Evolutionary conservation across 2,329 filamentous ascomycete genomes (phyloP), one percentile per base, ranked within the genome.

Genomic region (Gyromitra esculenta): DNA sequence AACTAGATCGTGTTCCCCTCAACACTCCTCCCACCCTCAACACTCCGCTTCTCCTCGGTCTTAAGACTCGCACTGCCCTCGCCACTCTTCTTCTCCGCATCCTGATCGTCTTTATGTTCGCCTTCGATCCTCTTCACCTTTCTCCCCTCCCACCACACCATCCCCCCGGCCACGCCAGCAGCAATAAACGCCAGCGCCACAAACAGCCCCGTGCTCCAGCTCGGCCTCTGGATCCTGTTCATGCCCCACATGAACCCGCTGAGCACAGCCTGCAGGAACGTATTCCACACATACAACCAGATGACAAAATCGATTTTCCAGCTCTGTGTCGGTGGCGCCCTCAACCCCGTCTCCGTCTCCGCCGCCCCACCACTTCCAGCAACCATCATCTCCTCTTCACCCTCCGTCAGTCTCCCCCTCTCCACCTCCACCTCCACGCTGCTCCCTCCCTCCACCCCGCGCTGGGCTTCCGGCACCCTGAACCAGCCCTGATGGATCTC

Each of bases 301-400:
- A 96, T 86, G 43, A 95, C 89, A 73, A 91, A 89, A 79, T 96
- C 92, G 81, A 97, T 85, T 83, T 92, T 94, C 92, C 92, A 95
- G 2, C 65, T 45, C n/a, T 69, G 54, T 71, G 74, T 78, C 18
- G 63, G 82, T 79, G 9, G 81, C 79, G 15, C 84, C 81, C 50
- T 84, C 83, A 21, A 84, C 82, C 21, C 85, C 83, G 48, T 90
- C 81, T 72, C 87, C 87, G 68, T 85, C 83, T 0, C 89, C 88
- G 57, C 18, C 18, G 18, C 18, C 18, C 18, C 18, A 21, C 18
- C 18, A 21, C 18, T 82, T 78, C 5, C 81, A 79, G 11, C 83
- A 81, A 43, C 84, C 83, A 21, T 4, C n/a, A 84, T 83, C 41
- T 89, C 82, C 70, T 87, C n/a, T n/a, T n/a, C 87, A 65, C 85